Evolutionary conservation across 805 yeast genomes (phyloP).

Genomic region (Maudiozyma turicensis): DNA sequence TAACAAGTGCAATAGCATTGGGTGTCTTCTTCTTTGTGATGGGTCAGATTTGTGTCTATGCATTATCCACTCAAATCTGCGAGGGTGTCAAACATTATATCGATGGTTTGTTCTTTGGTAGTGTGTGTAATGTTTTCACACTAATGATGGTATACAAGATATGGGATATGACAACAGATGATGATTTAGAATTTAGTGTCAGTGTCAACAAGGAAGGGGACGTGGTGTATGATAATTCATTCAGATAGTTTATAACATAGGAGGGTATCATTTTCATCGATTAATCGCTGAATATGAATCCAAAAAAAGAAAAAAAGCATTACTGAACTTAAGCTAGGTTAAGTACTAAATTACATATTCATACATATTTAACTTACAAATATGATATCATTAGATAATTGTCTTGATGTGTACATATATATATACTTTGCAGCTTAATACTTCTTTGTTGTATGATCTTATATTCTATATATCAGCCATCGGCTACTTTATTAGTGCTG

Average conservation of each 20-base stretch:
- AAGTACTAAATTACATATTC: neutral
- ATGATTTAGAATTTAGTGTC: slow-evolving; percentile 87
- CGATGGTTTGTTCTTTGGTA: slow-evolving; percentile 82
- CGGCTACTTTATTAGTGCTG: neutral
- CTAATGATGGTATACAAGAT: slow-evolving; percentile 92
- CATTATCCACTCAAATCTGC: slow-evolving; percentile 59
- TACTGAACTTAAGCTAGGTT: too few relatives aligned
- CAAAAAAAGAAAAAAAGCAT: neutral
- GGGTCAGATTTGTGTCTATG: slow-evolving; percentile 75
- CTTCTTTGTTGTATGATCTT: too few relatives aligned
- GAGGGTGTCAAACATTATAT: slow-evolving; percentile 68
- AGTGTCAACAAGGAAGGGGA: slow-evolving; percentile 38
- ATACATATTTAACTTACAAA: neutral
- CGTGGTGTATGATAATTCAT: slow-evolving; percentile 13
- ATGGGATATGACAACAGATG: slow-evolving; percentile 94
- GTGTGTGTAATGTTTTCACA: slow-evolving; percentile 69
- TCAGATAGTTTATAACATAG: neutral
- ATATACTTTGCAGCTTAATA: too few relatives aligned
- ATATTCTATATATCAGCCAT: neutral
- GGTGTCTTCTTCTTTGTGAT: slow-evolving; percentile 64
- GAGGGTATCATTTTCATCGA: neutral
- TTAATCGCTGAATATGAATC: neutral
- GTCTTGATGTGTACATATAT: too few relatives aligned
- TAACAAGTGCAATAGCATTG: slow-evolving; percentile 69
- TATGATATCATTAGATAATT: too few relatives aligned